These are phyloP conservation scores for Corinectria fuckeliana DNA, from an alignment of 2,329 filamentous ascomycete species.

Conservation along the genomic window DNA sequence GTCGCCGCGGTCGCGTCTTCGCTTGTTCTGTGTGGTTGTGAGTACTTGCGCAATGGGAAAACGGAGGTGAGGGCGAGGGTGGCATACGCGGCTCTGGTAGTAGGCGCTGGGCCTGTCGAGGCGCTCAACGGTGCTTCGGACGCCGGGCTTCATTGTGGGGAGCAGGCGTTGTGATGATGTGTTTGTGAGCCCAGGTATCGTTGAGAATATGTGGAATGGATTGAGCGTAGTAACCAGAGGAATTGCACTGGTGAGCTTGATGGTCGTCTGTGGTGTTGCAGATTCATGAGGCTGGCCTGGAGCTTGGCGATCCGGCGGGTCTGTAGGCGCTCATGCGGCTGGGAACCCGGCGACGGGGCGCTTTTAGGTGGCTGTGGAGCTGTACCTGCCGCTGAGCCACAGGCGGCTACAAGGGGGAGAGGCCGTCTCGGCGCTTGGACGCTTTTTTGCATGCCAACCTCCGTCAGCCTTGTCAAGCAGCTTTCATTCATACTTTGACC, in stretches of 20 bases:
- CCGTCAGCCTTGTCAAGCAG: conserved; percentile 10
- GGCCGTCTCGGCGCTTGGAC: conserved; percentile 1
- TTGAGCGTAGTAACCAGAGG: neutral
- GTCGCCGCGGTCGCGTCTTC: conserved; percentile 68
- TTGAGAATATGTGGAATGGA: neutral
- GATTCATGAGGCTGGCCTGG: conserved; percentile 11
- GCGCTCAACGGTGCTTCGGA: conserved; percentile 81
- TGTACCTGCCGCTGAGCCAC: conserved; percentile 11
- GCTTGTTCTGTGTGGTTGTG: conserved; percentile 66
- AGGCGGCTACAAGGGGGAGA: conserved; percentile 6
- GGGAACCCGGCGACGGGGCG: neutral
- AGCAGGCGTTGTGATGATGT: neutral
- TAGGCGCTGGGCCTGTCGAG: conserved; percentile 96
- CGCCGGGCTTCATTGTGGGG: conserved; percentile 52
- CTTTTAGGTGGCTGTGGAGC: neutral
- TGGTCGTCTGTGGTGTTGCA: neutral
- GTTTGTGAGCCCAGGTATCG: neutral
- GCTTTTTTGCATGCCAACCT: conserved; percentile 21
- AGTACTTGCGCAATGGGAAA: neutral
- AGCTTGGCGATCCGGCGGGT: conserved; percentile 17
- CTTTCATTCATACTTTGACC: neutral
- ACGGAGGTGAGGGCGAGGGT: neutral
- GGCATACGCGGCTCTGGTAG: conserved; percentile 78
- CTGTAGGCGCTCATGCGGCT: conserved; percentile 3
- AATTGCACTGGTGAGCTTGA: neutral